Conservation (phyloP, 2,329 filamentous ascomycete species). For the Aspergillus neotritici region DNA sequence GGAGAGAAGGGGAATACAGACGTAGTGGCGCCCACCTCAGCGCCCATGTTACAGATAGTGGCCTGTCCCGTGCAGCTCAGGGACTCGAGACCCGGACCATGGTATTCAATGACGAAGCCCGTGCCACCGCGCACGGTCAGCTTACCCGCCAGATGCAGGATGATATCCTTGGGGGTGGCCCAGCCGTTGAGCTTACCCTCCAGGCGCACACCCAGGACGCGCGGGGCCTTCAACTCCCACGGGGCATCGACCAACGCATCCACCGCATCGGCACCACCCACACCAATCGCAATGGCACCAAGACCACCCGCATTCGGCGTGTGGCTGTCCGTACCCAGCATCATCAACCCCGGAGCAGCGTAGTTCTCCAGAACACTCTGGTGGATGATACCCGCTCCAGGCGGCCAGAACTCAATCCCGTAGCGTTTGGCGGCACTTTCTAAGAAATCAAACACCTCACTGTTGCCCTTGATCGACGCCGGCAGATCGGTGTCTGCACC, state of each 20-base stretch:
- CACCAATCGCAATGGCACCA: slow-evolving; percentile 90
- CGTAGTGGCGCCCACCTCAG: slow-evolving; percentile 88
- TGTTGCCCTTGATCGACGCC: slow-evolving; percentile 81
- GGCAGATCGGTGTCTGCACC: slow-evolving; percentile 82
- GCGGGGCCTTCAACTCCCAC: slow-evolving; percentile 95
- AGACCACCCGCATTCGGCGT: slow-evolving; percentile 96
- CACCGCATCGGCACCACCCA: slow-evolving; percentile 93
- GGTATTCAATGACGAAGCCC: slow-evolving; percentile 90
- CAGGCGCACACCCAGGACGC: slow-evolving; percentile 77
- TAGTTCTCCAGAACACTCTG: slow-evolving; percentile 98
- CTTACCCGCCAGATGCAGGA: slow-evolving; percentile 79
- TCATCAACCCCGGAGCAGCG: slow-evolving; percentile 93
- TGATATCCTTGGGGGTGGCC: slow-evolving; percentile 93
- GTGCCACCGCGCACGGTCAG: slow-evolving; percentile 92
- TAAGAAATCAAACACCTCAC: slow-evolving; percentile 95
- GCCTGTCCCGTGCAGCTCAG: slow-evolving; percentile 91
- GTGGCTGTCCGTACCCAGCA: slow-evolving; percentile 96
- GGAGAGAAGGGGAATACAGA: slow-evolving; percentile 90
- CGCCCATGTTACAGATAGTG: slow-evolving; percentile 83
- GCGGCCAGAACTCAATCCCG: slow-evolving; percentile 93
- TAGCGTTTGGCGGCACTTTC: slow-evolving; percentile 88
- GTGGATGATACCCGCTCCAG: slow-evolving; percentile 91
- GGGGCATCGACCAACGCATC: slow-evolving; percentile 93
- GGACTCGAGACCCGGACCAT: slow-evolving; percentile 80
- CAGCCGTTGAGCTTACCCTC: slow-evolving; percentile 80